Evolutionary conservation across 441 rosid species (phyloP).

Genomic region (Pelargonium exstipulatum): DNA sequence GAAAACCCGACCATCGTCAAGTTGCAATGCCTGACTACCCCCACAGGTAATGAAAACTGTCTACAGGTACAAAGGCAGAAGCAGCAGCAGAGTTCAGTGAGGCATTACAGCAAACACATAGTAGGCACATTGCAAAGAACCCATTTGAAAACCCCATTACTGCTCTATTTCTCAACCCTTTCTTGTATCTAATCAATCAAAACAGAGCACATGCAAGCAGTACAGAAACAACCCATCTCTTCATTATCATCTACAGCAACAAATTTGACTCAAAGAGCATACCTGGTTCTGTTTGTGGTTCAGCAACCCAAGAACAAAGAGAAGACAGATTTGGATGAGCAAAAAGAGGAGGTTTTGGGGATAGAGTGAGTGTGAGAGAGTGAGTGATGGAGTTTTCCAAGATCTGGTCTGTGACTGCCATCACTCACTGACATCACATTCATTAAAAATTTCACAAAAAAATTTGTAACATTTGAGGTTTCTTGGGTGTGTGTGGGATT

Average conservation of each 20-base stretch:
- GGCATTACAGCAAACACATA: neutral
- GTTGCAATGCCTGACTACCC: conserved; percentile 14
- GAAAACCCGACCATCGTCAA: conserved; percentile 21
- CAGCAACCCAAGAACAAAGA: neutral
- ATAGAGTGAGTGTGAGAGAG: neutral
- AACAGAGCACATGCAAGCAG: neutral
- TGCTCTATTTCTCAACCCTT: neutral
- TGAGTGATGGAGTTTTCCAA: neutral
- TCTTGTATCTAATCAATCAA: neutral
- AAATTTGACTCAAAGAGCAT: neutral
- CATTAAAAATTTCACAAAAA: neutral
- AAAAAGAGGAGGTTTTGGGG: neutral
- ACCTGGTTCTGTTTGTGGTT: neutral
- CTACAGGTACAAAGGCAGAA: conserved; percentile 13
- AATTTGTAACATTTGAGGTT: neutral
- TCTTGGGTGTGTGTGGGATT: neutral
- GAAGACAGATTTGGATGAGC: too few relatives aligned
- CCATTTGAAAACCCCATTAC: neutral
- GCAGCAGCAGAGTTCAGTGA: conserved; percentile 6
- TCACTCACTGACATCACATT: conserved; percentile 2
- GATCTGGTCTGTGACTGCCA: conserved; percentile 6
- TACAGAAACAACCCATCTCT: neutral
- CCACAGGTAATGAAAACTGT: conserved; percentile 25
- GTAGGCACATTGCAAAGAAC: conserved; percentile 4
- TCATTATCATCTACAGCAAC: neutral